These are phyloP conservation scores for Claviceps monticola DNA, from an alignment of 2,329 filamentous ascomycete species.

Conservation along the genomic window DNA sequence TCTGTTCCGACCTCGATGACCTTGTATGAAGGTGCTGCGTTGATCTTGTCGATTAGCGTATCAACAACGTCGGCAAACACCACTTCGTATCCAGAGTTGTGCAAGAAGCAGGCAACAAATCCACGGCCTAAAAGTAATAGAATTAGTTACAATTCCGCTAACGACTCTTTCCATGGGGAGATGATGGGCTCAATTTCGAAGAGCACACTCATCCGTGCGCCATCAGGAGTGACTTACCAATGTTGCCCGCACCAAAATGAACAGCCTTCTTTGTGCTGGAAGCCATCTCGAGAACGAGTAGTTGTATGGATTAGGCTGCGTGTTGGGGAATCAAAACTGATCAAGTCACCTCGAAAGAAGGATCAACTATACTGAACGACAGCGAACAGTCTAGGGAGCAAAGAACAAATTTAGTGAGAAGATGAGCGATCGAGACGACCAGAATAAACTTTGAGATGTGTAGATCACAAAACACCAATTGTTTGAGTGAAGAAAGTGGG, in stretches of 20 bases:
- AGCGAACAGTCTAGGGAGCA: neutral
- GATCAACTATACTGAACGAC: neutral
- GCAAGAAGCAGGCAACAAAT: conserved; percentile 82
- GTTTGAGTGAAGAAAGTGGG: neutral
- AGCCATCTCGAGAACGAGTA: conserved; percentile 23
- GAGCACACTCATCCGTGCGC: neutral
- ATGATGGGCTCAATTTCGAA: neutral
- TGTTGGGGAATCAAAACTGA: neutral
- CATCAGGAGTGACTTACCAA: conserved; percentile 37
- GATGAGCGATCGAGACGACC: neutral
- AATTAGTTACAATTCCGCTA: neutral
- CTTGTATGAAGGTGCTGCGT: conserved; percentile 63
- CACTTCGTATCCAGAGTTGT: conserved; percentile 90
- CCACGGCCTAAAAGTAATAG: conserved; percentile 40
- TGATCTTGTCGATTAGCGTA: conserved; percentile 63
- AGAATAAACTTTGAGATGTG: neutral
- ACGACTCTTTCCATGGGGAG: neutral
- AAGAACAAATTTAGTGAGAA: neutral
- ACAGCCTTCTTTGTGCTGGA: conserved; percentile 48
- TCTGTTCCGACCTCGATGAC: conserved; percentile 87
- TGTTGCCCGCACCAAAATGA: conserved; percentile 79
- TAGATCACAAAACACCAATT: neutral
- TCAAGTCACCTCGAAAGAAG: too few species aligned
- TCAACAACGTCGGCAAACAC: conserved; percentile 93
- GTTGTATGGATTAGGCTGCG: neutral